phyloP scores from a whole-genome alignment of 139 green algal genomes.

The Volvox africanus region DNA sequence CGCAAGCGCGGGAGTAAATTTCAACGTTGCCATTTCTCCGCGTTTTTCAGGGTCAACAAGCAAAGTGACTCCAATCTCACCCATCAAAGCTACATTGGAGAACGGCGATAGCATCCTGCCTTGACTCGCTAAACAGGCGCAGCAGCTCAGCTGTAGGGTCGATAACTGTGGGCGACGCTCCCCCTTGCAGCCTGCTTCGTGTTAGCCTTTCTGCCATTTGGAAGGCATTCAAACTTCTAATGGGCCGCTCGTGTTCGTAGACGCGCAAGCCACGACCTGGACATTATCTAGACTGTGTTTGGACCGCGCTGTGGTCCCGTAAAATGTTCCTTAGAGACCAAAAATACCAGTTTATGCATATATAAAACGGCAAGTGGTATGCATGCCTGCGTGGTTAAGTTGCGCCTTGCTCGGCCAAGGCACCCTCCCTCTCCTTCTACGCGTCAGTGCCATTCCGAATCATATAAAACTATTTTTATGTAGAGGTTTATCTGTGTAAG shows the following conservation, averaged over 20 bases:
- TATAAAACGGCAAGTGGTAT: too few species aligned
- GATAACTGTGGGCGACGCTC: background rate
- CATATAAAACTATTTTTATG: too few species aligned
- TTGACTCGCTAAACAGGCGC: background rate
- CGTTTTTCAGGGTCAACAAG: background rate
- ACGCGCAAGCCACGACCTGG: background rate
- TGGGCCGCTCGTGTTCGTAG: background rate
- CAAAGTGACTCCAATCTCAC: background rate
- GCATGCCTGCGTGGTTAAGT: too few species aligned
- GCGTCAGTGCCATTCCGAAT: too few species aligned
- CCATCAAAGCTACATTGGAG: background rate
- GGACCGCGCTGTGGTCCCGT: background rate
- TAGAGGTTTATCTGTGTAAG: too few species aligned
- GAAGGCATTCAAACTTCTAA: background rate
- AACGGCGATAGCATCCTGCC: constrained; percentile 13
- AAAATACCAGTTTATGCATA: too few species aligned
- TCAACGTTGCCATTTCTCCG: background rate
- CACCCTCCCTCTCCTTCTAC: too few species aligned
- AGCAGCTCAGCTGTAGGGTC: background rate
- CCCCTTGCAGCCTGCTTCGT: background rate
- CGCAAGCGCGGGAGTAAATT: background rate
- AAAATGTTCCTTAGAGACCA: too few species aligned
- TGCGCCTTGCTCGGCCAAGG: too few species aligned
- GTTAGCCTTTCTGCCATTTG: constrained; percentile 18
- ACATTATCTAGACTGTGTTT: constrained; percentile 2